Percentiles rank a stretch among this genome's conserved stretches.
Evolutionary conservation across 768 basidiomycete genomes (phyloP).

Genomic region (Hemileccinum impolitum): DNA sequence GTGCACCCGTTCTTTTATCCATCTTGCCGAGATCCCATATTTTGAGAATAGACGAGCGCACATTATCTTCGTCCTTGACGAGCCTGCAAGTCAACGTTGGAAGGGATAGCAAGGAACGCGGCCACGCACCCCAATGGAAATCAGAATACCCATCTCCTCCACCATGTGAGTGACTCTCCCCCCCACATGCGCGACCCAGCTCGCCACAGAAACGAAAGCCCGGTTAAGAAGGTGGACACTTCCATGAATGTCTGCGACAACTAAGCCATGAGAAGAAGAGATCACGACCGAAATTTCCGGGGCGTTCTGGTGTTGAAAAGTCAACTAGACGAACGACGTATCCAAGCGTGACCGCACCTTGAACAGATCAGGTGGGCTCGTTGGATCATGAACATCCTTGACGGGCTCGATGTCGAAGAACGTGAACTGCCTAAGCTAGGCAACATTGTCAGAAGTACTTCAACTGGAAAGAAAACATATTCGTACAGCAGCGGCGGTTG

Average conservation of each 20-base stretch:
- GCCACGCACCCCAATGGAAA: slow-evolving; percentile 82
- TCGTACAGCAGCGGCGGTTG: slow-evolving; percentile 21
- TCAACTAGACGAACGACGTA: slow-evolving; percentile 2
- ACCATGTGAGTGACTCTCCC: slow-evolving; percentile 87
- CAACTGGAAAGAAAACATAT: neutral
- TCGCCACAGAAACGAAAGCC: slow-evolving; percentile 64
- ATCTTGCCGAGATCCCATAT: slow-evolving; percentile 82
- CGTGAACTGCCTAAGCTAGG: slow-evolving; percentile 82
- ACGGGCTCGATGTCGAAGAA: slow-evolving; percentile 83
- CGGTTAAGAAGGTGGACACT: slow-evolving; percentile 73
- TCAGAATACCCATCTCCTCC: slow-evolving; percentile 73
- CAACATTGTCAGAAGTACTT: slow-evolving; percentile 6
- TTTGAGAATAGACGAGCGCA: slow-evolving; percentile 69
- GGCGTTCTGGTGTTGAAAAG: slow-evolving; percentile 40
- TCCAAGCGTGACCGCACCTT: slow-evolving; percentile 42
- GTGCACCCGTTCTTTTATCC: slow-evolving; percentile 62
- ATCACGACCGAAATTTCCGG: slow-evolving; percentile 71
- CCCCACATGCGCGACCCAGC: slow-evolving; percentile 77
- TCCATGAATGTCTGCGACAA: slow-evolving; percentile 86
- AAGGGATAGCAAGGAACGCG: neutral
- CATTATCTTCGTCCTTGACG: slow-evolving; percentile 68
- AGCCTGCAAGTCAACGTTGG: slow-evolving; percentile 9
- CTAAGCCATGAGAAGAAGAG: slow-evolving; percentile 59
- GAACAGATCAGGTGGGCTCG: slow-evolving; percentile 73
- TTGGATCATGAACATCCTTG: slow-evolving; percentile 76